phyloP scores from a whole-genome alignment of 495 filamentous ascomycete species.

The Talaromyces nanjingensis region DNA sequence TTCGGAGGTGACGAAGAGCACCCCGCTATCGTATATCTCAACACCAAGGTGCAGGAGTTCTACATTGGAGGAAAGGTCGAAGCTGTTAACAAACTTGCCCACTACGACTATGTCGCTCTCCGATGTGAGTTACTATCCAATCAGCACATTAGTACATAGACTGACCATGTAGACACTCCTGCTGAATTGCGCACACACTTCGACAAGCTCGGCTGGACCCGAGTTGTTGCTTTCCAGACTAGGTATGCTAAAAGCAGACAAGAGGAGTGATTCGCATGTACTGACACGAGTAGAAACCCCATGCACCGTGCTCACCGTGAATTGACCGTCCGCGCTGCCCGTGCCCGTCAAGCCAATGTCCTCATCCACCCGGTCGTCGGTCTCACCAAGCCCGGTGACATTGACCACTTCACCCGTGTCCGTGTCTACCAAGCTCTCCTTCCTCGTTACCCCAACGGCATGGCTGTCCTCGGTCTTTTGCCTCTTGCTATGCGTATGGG shows the following conservation, averaged over 20 bases:
- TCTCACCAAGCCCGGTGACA: slow-evolving; percentile 96
- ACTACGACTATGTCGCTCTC: slow-evolving; percentile 97
- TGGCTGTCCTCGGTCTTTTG: slow-evolving; percentile 94
- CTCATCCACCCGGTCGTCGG: slow-evolving; percentile 98
- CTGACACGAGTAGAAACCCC: slow-evolving; percentile 57
- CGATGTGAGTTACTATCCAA: slow-evolving; percentile 57
- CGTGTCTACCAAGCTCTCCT: slow-evolving; percentile 96
- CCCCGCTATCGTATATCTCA: slow-evolving; percentile 85
- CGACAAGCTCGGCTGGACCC: slow-evolving; percentile 96
- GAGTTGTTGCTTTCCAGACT: slow-evolving; percentile 98
- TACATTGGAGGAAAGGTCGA: slow-evolving; percentile 95
- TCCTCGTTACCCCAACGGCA: slow-evolving; percentile 96
- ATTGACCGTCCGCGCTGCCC: slow-evolving; percentile 92
- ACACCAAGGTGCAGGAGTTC: slow-evolving; percentile 70
- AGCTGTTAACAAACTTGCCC: slow-evolving; percentile 86
- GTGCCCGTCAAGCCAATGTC: slow-evolving; percentile 91
- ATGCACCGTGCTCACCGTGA: slow-evolving; percentile 99
- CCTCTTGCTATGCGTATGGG: slow-evolving; percentile 99
- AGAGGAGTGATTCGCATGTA: not conserved
- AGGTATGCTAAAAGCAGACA: slow-evolving; percentile 16
- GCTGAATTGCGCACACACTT: slow-evolving; percentile 94
- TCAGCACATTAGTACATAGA: not conserved
- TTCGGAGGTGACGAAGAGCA: slow-evolving; percentile 93
- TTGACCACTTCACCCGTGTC: slow-evolving; percentile 99
- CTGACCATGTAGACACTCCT: slow-evolving; percentile 63